phyloP scores from a whole-genome alignment of 305 asterid species.

The Rubia balearica region DNA sequence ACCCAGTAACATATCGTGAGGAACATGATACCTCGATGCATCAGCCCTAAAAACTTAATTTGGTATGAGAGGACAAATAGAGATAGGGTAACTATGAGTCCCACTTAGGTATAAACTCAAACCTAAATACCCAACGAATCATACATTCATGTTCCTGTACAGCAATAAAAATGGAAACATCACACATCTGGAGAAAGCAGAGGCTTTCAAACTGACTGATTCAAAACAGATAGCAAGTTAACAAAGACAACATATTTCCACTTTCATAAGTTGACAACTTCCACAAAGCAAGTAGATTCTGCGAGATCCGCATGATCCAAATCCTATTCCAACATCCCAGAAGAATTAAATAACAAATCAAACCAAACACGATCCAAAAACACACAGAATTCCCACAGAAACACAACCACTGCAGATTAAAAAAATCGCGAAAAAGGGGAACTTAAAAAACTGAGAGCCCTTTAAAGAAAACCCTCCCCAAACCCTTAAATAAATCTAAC shows the following conservation, averaged over 20 bases:
- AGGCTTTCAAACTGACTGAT: constrained; percentile 6
- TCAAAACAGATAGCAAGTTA: not conserved
- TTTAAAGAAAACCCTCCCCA: constrained; percentile 12
- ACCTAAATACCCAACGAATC: not conserved
- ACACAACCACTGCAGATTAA: not conserved
- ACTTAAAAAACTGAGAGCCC: not conserved
- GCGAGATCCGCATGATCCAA: constrained; percentile 12
- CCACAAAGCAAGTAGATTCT: not conserved
- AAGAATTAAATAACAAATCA: not conserved
- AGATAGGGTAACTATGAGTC: not conserved
- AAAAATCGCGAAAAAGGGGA: not conserved
- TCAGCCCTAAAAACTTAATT: not conserved
- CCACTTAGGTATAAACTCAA: not conserved
- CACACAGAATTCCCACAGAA: not conserved
- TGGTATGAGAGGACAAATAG: not conserved
- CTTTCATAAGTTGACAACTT: not conserved
- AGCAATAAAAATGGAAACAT: constrained; percentile 1
- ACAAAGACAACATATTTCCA: constrained; percentile 1
- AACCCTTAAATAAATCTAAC: constrained; percentile 16
- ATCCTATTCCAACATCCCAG: not conserved
- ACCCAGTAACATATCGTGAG: not conserved
- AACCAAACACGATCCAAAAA: not conserved
- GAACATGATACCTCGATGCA: not conserved
- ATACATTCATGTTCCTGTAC: not conserved
- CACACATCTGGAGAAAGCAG: not conserved